phyloP scores from a whole-genome alignment of 2,329 filamentous ascomycete genomes.

The Neoarthrinium moseri region DNA sequence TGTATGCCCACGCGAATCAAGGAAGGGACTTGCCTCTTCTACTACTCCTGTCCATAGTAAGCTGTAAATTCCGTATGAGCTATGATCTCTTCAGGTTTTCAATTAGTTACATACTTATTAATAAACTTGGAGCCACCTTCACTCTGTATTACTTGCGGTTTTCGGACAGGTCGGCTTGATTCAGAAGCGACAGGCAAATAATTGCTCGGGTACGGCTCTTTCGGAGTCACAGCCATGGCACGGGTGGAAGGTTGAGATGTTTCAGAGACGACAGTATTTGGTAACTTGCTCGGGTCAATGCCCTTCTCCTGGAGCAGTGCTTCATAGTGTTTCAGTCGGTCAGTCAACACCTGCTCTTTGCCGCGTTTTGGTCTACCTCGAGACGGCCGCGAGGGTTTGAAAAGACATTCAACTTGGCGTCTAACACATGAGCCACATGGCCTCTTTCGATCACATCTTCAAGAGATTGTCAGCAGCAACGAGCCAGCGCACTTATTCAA shows the following conservation, averaged over 20 bases:
- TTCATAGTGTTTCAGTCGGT: slow-evolving; percentile 22
- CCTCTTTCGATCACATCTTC: slow-evolving; percentile 30
- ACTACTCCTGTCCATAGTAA: slow-evolving; percentile 17
- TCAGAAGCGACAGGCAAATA: background rate
- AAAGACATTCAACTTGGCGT: slow-evolving; percentile 23
- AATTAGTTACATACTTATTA: slow-evolving; percentile 15
- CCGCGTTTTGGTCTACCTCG: slow-evolving; percentile 15
- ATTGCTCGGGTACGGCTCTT: background rate
- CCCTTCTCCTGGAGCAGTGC: slow-evolving; percentile 20
- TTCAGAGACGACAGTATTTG: slow-evolving; percentile 6
- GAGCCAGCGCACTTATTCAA: background rate
- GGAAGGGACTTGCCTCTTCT: slow-evolving; percentile 15
- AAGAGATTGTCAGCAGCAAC: slow-evolving; percentile 3
- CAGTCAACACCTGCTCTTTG: slow-evolving; percentile 14
- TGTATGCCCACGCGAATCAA: background rate
- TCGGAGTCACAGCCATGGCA: background rate
- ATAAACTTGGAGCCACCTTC: slow-evolving; percentile 13
- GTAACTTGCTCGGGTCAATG: slow-evolving; percentile 15
- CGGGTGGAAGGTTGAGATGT: background rate
- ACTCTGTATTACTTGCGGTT: slow-evolving; percentile 14
- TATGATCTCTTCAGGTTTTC: background rate
- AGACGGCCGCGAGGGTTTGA: slow-evolving; percentile 14
- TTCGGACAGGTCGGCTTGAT: slow-evolving; percentile 8
- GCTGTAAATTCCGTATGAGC: slow-evolving; percentile 6
- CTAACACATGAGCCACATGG: slow-evolving; percentile 31